A percentile compares a stretch with the other conserved stretches of the same genome.
Evolutionary conservation across 1,139 yeast genomes (phyloP).

Genomic region (Saccharomycopsis crataegensis): DNA sequence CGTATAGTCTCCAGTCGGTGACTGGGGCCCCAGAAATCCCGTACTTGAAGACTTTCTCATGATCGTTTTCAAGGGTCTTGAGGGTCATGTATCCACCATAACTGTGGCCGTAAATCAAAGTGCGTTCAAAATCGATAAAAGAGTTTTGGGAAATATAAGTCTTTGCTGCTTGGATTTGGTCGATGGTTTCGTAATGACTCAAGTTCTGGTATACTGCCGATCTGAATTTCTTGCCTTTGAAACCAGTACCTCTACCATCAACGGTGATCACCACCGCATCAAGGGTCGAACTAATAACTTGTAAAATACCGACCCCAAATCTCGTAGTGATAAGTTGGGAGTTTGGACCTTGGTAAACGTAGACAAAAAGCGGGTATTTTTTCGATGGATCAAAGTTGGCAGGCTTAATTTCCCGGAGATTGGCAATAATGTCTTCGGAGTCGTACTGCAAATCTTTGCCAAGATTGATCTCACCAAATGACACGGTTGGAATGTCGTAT

Average conservation of each 20-base stretch:
- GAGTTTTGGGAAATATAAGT: slow-evolving; percentile 41
- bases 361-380: slow-evolving; percentile 65
- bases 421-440: slow-evolving; percentile 38
- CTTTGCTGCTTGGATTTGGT: slow-evolving; percentile 64
- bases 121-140: slow-evolving; percentile 50
- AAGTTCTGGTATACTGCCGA: slow-evolving; percentile 57
- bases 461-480: slow-evolving; percentile 42
- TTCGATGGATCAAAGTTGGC: slow-evolving; percentile 44
- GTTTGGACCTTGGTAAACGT: slow-evolving; percentile 79
- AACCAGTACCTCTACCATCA: slow-evolving; percentile 81
- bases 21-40: slow-evolving; percentile 81
- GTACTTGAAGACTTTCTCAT: slow-evolving; percentile 51
- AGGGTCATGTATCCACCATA: slow-evolving; percentile 76
- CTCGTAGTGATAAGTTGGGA: slow-evolving; percentile 56
- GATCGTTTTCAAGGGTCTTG: slow-evolving; percentile 64
- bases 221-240: slow-evolving; percentile 51
- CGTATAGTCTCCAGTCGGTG: slow-evolving; percentile 69
- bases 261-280: slow-evolving; percentile 71
- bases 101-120: slow-evolving; percentile 82
- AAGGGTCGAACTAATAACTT: slow-evolving; percentile 60
- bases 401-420: slow-evolving; percentile 59
- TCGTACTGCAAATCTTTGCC: slow-evolving; percentile 33
- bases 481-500: slow-evolving; percentile 43
- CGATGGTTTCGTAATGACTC: slow-evolving; percentile 62
- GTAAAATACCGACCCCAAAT: slow-evolving; percentile 51